phyloP scores from a whole-genome alignment of 1,139 yeast species.

The Pichia sp. region DNA sequence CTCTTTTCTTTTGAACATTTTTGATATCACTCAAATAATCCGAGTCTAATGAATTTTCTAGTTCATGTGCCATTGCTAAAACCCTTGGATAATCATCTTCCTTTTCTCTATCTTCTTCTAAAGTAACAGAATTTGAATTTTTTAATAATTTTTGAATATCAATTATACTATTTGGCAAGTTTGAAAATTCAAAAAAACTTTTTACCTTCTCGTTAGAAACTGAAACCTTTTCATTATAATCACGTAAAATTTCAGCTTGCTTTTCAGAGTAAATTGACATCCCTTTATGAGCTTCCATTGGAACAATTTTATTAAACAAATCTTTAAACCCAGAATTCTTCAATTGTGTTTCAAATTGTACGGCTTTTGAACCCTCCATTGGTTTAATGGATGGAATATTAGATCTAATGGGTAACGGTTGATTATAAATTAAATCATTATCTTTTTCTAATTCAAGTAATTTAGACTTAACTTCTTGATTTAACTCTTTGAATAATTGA shows the following conservation, averaged over 20 bases:
- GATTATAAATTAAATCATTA: constrained; percentile 86
- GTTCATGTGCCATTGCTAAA: constrained; percentile 25
- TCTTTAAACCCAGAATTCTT: constrained; percentile 39
- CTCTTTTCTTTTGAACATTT: constrained; percentile 4
- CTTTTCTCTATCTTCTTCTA: constrained; percentile 21
- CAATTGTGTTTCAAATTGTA: constrained; percentile 55
- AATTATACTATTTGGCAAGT: constrained; percentile 62
- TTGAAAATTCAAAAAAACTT: constrained; percentile 74
- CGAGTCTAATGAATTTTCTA: constrained; percentile 12
- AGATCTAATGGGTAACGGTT: constrained; percentile 54
- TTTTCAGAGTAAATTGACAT: constrained; percentile 85
- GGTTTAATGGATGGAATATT: constrained; percentile 57
- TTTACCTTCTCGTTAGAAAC: constrained; percentile 72
- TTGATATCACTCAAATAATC: constrained; percentile 10
- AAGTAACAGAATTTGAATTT: constrained; percentile 13
- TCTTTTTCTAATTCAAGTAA: constrained; percentile 58
- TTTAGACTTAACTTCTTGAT: constrained; percentile 31
- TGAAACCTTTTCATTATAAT: constrained; percentile 68
- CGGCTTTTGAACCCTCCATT: constrained; percentile 69
- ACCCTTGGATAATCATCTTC: constrained; percentile 26
- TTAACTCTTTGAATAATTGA: constrained; percentile 6
- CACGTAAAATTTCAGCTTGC: constrained; percentile 69
- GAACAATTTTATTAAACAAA: constrained; percentile 74
- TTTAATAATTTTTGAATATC: constrained; percentile 41
- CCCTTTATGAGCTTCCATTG: constrained; percentile 80